These are phyloP conservation scores for Scytalidium sp. DNA, from an alignment of 2,329 filamentous ascomycete species.

Conservation along the genomic window DNA sequence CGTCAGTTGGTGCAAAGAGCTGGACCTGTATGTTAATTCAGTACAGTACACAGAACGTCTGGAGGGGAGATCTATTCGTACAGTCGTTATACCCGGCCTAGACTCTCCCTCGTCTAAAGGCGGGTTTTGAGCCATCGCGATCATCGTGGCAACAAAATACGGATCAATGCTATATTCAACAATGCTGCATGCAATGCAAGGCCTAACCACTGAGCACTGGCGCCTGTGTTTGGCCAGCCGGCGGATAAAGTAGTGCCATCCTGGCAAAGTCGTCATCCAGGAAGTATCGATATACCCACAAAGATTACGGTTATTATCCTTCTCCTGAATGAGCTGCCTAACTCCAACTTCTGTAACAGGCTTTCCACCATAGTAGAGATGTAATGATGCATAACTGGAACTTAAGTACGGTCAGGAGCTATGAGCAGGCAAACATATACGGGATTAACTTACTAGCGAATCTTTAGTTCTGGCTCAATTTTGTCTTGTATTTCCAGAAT, in stretches of 20 bases:
- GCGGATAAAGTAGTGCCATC: not conserved
- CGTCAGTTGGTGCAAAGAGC: not conserved
- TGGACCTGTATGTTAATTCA: not conserved
- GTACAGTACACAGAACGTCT: not conserved
- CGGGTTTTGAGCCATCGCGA: not conserved
- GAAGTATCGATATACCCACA: not conserved
- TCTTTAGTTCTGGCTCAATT: not conserved
- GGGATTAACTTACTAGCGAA: not conserved
- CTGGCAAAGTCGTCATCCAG: not conserved
- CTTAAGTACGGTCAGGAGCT: not conserved
- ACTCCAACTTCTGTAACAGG: not conserved
- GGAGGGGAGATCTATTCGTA: not conserved
- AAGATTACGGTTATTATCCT: not conserved
- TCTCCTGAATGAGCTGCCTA: not conserved
- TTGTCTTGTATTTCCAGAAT: not conserved
- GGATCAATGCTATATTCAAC: not conserved
- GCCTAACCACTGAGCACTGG: not conserved
- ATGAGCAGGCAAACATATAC: not conserved
- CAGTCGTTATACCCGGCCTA: not conserved
- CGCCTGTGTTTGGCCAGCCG: not conserved
- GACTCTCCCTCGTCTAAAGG: not conserved
- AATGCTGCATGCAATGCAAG: not conserved
- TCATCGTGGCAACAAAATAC: not conserved
- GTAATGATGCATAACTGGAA: not conserved
- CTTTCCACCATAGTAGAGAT: not conserved